Base-by-base conservation (phyloP, 345 rosid species). In the Sapria himalayana region DNA sequence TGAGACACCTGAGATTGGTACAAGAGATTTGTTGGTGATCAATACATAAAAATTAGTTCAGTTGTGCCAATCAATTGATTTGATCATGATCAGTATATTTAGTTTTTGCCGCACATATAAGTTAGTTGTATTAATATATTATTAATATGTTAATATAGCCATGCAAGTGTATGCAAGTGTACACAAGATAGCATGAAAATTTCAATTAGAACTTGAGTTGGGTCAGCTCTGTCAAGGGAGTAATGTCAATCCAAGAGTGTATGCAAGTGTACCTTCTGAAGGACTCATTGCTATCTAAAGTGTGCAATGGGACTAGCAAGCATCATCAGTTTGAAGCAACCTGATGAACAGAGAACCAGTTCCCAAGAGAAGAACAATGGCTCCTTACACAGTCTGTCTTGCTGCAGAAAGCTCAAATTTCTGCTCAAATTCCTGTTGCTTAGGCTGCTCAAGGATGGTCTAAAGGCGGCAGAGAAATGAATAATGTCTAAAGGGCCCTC, bases 381-480 rank as follows among this genome's bases (percentile, higher is more conserved):
- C 5, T 20, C 14, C 9, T 19, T 8, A 33, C 50, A 3, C 41
- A 32, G 17, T 29, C 17, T 33, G 4, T 19, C 29, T 13, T 46
- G 15, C n/a, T 21, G 32, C 17, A 33, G 12, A 4, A 34, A 33
- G 41, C 18, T 15, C 29, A 22, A 2, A 46, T 8, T 29, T 19
- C 7, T 19, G 15, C 45, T 19, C 23, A 24, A 10, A 12, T 45
- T 23, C 32, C 8, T 35, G 23, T 46, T 18, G 39, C 39, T 12
- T 45, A 32, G 9, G 29, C 7, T 31, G 27, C 39, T 31, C 39
- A 45, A 45, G 49, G 39, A 19, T 31, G 16, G 29, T 24, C 33
- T 43, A 43, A 27, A 25, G 20, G 21, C 17, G 47, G 34, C 1
- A 24, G 19, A 43, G 47, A 43, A 15, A 43, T 43, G 34, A 43